A percentile compares a stretch with the other conserved stretches of the same genome.
These are phyloP conservation scores for Fraxinus paxiana DNA, from an alignment of 305 asterid genomes.

Conservation along the genomic window DNA sequence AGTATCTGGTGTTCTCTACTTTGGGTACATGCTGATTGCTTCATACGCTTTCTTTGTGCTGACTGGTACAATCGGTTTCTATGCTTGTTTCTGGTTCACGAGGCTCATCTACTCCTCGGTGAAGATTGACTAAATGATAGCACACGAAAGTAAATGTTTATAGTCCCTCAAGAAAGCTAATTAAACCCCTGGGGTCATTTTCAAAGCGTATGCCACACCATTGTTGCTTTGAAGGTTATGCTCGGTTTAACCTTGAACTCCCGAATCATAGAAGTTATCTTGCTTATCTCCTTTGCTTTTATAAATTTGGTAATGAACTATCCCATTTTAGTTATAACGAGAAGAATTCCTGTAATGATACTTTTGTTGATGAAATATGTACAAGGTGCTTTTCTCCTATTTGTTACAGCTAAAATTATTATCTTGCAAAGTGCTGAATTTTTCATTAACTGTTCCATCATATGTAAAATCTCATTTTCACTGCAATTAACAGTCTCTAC, in stretches of 20 bases:
- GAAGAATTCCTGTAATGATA: slow-evolving; percentile 7
- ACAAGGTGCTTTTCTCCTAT: background rate
- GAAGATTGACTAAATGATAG: slow-evolving; percentile 5
- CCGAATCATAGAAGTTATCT: background rate
- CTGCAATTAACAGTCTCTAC: background rate
- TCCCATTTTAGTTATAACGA: background rate
- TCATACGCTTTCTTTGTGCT: slow-evolving; percentile 13
- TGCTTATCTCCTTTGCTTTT: background rate
- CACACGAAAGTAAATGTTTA: background rate
- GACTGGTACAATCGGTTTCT: slow-evolving; percentile 16
- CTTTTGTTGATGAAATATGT: background rate
- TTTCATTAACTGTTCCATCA: background rate
- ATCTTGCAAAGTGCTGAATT: background rate
- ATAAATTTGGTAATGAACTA: background rate
- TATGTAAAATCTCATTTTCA: background rate
- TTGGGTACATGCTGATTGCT: slow-evolving; percentile 17
- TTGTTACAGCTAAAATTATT: background rate
- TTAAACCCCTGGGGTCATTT: background rate
- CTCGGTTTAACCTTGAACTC: background rate
- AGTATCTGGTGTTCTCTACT: slow-evolving; percentile 15
- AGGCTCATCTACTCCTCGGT: slow-evolving; percentile 17
- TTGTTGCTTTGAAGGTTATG: background rate
- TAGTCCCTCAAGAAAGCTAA: background rate
- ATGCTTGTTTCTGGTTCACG: slow-evolving; percentile 16
- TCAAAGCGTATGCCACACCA: background rate